Base-by-base conservation (phyloP, 106 monocot species). In the Phalaenopsis aphrodite region DNA sequence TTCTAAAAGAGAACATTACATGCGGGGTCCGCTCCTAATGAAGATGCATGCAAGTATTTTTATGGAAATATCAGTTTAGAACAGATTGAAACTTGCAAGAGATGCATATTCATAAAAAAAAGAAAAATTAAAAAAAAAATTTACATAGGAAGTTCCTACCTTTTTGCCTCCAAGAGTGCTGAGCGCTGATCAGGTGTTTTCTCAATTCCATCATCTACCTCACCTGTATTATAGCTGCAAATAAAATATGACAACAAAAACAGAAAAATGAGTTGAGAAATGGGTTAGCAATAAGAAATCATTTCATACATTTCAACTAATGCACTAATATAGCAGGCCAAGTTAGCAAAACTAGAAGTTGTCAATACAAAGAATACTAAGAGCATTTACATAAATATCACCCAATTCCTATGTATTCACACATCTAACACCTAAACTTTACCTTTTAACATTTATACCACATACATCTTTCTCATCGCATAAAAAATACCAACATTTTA, bases 131-230 rank as follows among this genome's bases (percentile, higher is more conserved):
- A 69, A 69, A 69, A 19, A 4, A 39, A 38, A 45, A 43, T 43
- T 42, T 45, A 42, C 74, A 45, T 42, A 74, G 2, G 7, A 74
- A 9, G 19, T 42, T 42, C 8, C 15, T 43, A 93, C 94, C 94
- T 94, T 84, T 79, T 87, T 41, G 87, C 82, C 79, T 89, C 89
- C 73, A 79, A 56, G 55, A 93, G 82, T 74, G 75, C 47, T 42
- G 86, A 55, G 37, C 84, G 87, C 42, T 86, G 89, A 83, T 93
- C 93, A 64, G 55, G 76, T 58, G 89, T 74, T 83, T 65, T 85
- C 61, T 87, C 87, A 77, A 76, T 83, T 47, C 47, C 78, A 38
- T 56, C n/a, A 79, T 88, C 89, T 48, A 77, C 16, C 56, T 86
- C 91, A 80, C 82, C 69, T 58, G 80, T 79, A 19, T 77, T 81